Evolutionary conservation across 257 asterid species (phyloP).

Genomic region (Anisodus tanguticus): DNA sequence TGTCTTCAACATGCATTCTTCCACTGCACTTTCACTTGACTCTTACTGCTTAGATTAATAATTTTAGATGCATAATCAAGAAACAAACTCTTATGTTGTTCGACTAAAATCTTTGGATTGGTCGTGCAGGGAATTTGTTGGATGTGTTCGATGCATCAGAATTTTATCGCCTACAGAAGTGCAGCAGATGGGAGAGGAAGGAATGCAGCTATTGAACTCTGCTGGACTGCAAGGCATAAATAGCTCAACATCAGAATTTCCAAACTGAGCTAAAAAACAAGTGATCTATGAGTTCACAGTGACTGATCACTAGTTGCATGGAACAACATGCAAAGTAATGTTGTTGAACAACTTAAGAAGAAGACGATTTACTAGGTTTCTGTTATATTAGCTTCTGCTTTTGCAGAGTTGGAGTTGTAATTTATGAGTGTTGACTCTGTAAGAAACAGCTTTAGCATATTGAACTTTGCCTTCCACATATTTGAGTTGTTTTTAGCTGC

Average conservation of each 20-base stretch:
- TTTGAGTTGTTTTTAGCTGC: not conserved
- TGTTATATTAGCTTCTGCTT: constrained; percentile 5
- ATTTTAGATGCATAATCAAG: not conserved
- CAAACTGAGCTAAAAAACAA: constrained; percentile 46
- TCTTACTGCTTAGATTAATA: not conserved
- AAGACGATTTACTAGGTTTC: constrained; percentile 13
- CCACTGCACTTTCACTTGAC: not conserved
- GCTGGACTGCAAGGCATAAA: constrained; percentile 52
- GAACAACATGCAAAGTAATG: constrained; percentile 13
- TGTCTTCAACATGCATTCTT: not conserved
- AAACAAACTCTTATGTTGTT: not conserved
- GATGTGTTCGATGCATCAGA: constrained; percentile 92
- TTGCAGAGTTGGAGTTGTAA: not conserved
- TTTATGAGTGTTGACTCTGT: constrained; percentile 25
- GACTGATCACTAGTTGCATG: constrained; percentile 23
- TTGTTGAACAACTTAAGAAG: constrained; percentile 4
- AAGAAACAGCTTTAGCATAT: constrained; percentile 19
- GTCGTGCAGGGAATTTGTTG: constrained; percentile 75
- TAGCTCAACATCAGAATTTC: constrained; percentile 44
- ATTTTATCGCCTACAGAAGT: constrained; percentile 92
- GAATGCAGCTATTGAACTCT: constrained; percentile 91
- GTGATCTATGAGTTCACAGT: constrained; percentile 28
- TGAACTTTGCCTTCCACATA: not conserved
- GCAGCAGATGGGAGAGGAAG: constrained; percentile 99
- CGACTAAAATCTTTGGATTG: not conserved